Evolutionary conservation across 192 early-diverging fungal genomes (phyloP), one percentile per base, ranked within the genome.

Genomic region (Mortierella hygrophila): DNA sequence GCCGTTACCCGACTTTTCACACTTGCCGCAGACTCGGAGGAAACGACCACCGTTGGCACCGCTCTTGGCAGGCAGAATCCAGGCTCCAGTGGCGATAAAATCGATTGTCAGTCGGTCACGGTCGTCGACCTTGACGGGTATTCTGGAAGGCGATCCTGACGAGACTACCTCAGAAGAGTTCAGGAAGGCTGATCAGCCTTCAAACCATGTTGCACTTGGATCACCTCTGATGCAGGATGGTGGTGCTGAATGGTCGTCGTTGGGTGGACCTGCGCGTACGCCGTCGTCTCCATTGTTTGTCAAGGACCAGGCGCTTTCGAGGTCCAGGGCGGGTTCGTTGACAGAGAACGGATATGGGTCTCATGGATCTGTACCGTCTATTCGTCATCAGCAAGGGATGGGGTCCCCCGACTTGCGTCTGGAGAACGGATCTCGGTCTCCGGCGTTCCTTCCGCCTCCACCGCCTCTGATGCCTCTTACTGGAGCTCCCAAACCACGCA

Each of bases 1-100:
- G 15, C 46, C 74, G 0, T 57, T 75, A 35, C 74, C 74, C 6
- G 74, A 75, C 52, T 75, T 75, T 57, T 75, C 74, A 21, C 74
- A 75, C 52, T n/a, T 75, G 20, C 74, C 74, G 37, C 74, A 75
- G 21, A 75, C 54, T 15, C 74, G 47, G 35, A 47, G 74, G 26
- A 75, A 49, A 41, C 47, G 74, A 55, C 74, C 74, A 6, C 52
- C 74, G 1, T 16, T 75, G 32, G 74, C 74, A 10, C 52, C 74
- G 20, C 23, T 75, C 4, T 37, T 60, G 42, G 74, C 74, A 29
- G 44, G 40, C 29, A 72, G 42, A 13, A 72, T 46, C 29, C 41
- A 72, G 15, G 71, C 26, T 41, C 44, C 71, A 8, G 21, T 46
- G 71, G 71, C 41, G 37, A 38, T 21, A 5, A 38, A 32, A 38